Conservation (phyloP, 345 rosid species). For the Lagerstroemia speciosa region DNA sequence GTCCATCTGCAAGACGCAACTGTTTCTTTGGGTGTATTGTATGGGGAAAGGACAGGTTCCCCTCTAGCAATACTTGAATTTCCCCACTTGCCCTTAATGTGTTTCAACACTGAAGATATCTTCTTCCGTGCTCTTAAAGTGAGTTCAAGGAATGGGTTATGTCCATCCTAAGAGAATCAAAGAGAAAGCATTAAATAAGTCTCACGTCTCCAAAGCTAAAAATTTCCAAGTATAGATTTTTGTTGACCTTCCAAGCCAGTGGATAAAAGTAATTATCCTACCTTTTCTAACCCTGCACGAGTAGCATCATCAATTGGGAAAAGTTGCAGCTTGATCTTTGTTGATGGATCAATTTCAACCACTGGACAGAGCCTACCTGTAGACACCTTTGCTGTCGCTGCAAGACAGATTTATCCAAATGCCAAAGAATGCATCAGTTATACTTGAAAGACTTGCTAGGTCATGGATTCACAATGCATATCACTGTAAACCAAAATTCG, state of each 20-base stretch:
- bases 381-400: conserved; percentile 12
- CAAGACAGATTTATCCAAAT: not conserved
- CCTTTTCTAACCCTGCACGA: conserved; percentile 61
- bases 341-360: conserved; percentile 21
- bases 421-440: not conserved
- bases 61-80: conserved; percentile 38
- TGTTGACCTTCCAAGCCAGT: not conserved
- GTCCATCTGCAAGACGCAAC: conserved; percentile 39
- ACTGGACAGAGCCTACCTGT: conserved; percentile 17
- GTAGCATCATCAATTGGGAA: conserved; percentile 71
- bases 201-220: not conserved
- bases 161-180: conserved; percentile 51
- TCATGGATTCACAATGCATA: not conserved
- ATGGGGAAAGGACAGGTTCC: conserved; percentile 55
- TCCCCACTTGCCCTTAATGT: conserved; percentile 17
- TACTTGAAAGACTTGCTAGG: not conserved
- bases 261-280: conserved; percentile 12
- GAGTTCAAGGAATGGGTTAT: conserved; percentile 87
- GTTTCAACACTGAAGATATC: conserved; percentile 15
- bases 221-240: not conserved
- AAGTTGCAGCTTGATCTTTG: conserved; percentile 76
- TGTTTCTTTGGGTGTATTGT: conserved; percentile 17
- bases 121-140: conserved; percentile 21
- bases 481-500: not conserved
- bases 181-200: not conserved